Evolutionary conservation across 1,284 basidiomycete species (phyloP).

Genomic region (Cystobasidiaceae sp.): DNA sequence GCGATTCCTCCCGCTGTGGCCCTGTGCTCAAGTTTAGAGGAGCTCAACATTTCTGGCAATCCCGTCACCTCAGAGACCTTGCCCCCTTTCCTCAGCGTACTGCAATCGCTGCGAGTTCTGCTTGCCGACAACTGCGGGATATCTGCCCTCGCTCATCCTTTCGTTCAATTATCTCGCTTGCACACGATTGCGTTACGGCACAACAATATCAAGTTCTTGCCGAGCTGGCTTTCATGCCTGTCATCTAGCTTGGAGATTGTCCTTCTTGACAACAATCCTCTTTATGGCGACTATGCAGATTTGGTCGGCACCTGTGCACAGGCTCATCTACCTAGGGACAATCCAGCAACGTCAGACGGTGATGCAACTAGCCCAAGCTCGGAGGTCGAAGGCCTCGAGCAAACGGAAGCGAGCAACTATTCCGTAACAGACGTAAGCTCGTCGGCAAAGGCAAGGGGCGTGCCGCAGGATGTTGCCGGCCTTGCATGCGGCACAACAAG

Average conservation of each 20-base stretch:
- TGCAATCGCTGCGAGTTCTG: conserved; percentile 73
- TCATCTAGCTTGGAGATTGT: conserved; percentile 69
- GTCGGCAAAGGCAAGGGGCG: too few species aligned
- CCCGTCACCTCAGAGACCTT: conserved; percentile 64
- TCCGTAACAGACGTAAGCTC: conserved; percentile 6
- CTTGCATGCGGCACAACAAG: not conserved
- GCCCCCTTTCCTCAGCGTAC: conserved; percentile 71
- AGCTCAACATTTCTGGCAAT: conserved; percentile 89
- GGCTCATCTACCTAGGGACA: not conserved
- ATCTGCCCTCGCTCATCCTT: conserved; percentile 56
- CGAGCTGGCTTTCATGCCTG: conserved; percentile 85
- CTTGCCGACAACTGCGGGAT: conserved; percentile 84
- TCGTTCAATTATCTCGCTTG: conserved; percentile 52
- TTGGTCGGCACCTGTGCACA: conserved; percentile 63
- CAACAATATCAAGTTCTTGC: conserved; percentile 83
- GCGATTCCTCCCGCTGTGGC: conserved; percentile 73
- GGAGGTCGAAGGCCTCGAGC: not conserved
- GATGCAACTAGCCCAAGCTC: not conserved
- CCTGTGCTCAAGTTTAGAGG: conserved; percentile 74
- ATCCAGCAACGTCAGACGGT: not conserved
- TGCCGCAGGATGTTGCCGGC: too few species aligned
- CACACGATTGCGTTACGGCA: conserved; percentile 52
- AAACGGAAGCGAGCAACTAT: not conserved
- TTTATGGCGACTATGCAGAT: conserved; percentile 82
- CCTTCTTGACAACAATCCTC: conserved; percentile 87